These are phyloP conservation scores for Curvularia lunata DNA, from an alignment of 2,329 filamentous ascomycete species.

Conservation along the genomic window DNA sequence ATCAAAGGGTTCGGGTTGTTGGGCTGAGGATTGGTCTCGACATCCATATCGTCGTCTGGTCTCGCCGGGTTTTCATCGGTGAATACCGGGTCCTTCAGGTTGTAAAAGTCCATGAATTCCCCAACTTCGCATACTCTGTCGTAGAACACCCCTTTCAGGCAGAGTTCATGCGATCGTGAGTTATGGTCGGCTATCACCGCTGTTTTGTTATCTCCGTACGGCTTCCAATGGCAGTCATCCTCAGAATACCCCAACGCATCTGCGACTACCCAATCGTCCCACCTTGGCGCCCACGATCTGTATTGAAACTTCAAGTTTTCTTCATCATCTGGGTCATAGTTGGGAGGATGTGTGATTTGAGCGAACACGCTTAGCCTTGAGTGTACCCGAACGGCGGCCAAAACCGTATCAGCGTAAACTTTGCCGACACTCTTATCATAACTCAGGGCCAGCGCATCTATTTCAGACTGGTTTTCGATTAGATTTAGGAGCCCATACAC, in stretches of 20 bases:
- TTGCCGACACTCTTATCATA: not conserved
- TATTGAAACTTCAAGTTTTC: not conserved
- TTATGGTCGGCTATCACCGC: not conserved
- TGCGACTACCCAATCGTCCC: not conserved
- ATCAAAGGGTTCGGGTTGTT: not conserved
- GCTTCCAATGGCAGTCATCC: not conserved
- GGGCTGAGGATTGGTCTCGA: not conserved
- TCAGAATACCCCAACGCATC: not conserved
- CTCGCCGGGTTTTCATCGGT: not conserved
- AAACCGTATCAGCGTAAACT: not conserved
- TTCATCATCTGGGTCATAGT: not conserved
- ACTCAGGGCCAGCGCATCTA: not conserved
- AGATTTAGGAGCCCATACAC: not conserved
- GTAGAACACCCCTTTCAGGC: not conserved
- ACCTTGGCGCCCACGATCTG: not conserved
- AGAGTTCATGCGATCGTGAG: not conserved
- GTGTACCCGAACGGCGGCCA: not conserved
- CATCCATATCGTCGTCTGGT: not conserved
- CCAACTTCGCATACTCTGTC: not conserved
- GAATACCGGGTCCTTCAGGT: not conserved
- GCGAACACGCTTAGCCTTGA: not conserved
- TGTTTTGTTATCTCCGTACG: not conserved
- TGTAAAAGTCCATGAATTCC: not conserved
- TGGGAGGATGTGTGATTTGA: not conserved
- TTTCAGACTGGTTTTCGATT: not conserved